Conservation (phyloP, 2,329 filamentous ascomycete genomes). For the Aspergillus piperis region DNA sequence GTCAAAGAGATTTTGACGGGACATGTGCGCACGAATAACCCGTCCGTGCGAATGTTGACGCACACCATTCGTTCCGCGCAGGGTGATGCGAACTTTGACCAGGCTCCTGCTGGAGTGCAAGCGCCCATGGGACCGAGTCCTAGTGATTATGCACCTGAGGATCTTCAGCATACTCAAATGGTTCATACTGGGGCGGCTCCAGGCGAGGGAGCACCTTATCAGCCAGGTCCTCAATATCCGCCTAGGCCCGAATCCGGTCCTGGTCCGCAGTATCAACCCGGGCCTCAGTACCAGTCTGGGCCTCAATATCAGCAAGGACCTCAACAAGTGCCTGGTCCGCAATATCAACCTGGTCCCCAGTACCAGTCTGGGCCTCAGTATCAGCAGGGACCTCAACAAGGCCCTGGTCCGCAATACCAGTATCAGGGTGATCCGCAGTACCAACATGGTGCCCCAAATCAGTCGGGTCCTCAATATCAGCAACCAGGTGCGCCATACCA, state of each 20-base stretch:
- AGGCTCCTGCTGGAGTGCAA: slow-evolving; percentile 2
- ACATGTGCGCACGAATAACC: slow-evolving; percentile 39
- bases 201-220: background rate
- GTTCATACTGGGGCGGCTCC: background rate
- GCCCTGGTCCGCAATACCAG: background rate
- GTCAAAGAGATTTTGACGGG: slow-evolving; percentile 64
- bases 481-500: background rate
- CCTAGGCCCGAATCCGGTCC: background rate
- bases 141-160: slow-evolving; percentile 3
- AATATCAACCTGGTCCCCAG: background rate
- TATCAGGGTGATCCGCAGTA: background rate
- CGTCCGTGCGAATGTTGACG: slow-evolving; percentile 7
- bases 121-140: slow-evolving; percentile 11
- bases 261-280: background rate
- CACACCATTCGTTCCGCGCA: slow-evolving; percentile 12
- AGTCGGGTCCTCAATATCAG: background rate
- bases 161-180: background rate
- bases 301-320: background rate
- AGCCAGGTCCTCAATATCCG: background rate
- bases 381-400: background rate
- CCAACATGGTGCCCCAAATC: background rate
- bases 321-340: background rate
- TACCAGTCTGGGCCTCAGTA: background rate
- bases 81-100: slow-evolving; percentile 11
- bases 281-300: background rate